A percentile compares a stretch with the other conserved stretches of the same genome.
Conservation (phyloP, 768 basidiomycete species). For the Tulasnella sp. region DNA sequence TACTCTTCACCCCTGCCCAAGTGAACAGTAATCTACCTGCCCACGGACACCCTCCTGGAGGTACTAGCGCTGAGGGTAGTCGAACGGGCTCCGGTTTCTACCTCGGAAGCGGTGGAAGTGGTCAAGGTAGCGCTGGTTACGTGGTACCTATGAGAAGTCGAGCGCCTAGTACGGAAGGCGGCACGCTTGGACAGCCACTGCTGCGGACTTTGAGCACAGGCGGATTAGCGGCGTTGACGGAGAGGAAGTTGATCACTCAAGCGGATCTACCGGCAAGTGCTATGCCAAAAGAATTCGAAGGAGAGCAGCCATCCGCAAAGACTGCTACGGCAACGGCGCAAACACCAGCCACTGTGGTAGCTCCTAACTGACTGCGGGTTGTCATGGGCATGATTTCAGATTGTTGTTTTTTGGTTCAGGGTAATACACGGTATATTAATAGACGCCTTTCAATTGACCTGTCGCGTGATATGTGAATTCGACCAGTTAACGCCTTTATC, state of each 20-base stretch:
- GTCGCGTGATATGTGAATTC: too few relatives aligned
- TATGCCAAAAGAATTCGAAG: constrained; percentile 14
- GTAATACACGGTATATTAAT: too few relatives aligned
- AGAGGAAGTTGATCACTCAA: constrained; percentile 5
- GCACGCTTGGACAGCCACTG: constrained; percentile 4
- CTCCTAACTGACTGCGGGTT: too few relatives aligned
- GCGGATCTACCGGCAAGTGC: constrained; percentile 17
- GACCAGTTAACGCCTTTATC: too few relatives aligned
- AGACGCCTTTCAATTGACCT: too few relatives aligned
- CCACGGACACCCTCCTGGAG: background rate
- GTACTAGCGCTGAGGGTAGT: background rate
- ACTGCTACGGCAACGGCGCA: too few relatives aligned
- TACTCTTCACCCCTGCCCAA: constrained; percentile 11
- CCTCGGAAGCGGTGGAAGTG: too few relatives aligned
- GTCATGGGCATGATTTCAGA: too few relatives aligned
- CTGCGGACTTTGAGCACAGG: constrained; percentile 15
- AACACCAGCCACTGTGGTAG: too few relatives aligned
- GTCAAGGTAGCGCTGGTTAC: constrained; percentile 1
- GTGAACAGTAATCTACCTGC: background rate
- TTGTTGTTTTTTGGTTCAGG: too few relatives aligned
- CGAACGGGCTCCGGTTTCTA: too few relatives aligned
- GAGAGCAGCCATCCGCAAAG: too few relatives aligned
- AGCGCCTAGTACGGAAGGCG: constrained; percentile 4
- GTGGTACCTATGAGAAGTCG: constrained; percentile 11
- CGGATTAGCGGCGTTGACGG: background rate